Evolutionary conservation across 169 alveolate genomes (phyloP), one percentile per base, ranked within the genome.

Genomic region (Cytauxzoon felis): DNA sequence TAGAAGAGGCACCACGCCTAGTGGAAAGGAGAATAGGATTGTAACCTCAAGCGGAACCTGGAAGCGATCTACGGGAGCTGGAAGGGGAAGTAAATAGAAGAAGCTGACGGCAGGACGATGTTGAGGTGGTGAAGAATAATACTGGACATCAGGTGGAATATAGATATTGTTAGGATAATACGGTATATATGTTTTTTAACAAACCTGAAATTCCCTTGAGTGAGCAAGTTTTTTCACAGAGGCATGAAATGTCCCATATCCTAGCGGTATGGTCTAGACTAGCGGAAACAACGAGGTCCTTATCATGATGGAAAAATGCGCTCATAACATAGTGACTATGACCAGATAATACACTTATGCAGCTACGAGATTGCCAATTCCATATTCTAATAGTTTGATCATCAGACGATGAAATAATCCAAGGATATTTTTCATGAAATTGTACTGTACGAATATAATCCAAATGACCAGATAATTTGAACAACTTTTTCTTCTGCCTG

Each of bases 261-360:
- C 98, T 84, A 3, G 95, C 90, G 13, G 98, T 92, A 59, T 95
- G 88, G 82, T 95, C 99, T 56, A 96, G 87, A 61, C 97, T 90
- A 36, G 97, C 90, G 13, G 98, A 91, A 26, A 94, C 93, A 29
- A 96, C 62, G 52, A 93, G 68, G 60, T 95, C 97, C 73, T 93
- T 90, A 29, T 80, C 87, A 13, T 96, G 98, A 69, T 96, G 99
- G 82, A 96, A 96, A 43, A 80, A 79, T 19, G 98, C 96, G 79
- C 97, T 88, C 99, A 96, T 96, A 0, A 96, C 98, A 80, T 96
- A 96, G 81, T 96, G 99, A 57, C 90, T 93, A 78, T 96, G 99
- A 0, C 99, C 99, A 0, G 98, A 90, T 3, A 95, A 72, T 5
- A 89, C 93, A 9, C 88, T 81, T 29, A 89, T 84, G 36, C 93